phyloP scores from a whole-genome alignment of 257 asterid genomes.

The Hygrophila difformis region DNA sequence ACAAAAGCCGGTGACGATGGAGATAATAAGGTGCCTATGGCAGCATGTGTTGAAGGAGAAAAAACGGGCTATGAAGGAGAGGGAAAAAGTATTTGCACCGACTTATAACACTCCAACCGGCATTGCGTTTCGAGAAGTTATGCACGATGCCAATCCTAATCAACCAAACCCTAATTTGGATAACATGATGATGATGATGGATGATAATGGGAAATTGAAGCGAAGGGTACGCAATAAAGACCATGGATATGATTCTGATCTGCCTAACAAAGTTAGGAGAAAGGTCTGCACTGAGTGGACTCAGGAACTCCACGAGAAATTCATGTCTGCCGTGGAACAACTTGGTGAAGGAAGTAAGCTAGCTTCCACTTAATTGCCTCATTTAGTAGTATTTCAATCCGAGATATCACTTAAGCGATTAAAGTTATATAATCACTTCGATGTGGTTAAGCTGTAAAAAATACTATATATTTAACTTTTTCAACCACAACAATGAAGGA shows the following conservation, averaged over 20 bases:
- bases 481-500: no score
- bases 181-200: slow-evolving; percentile 4
- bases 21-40: slow-evolving; percentile 29
- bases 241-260: not conserved
- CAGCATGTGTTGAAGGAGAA: slow-evolving; percentile 33
- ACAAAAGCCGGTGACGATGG: slow-evolving; percentile 21
- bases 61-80: slow-evolving; percentile 1
- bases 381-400: not conserved
- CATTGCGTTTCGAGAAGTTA: slow-evolving; percentile 9
- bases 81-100: slow-evolving; percentile 5
- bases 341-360: slow-evolving; percentile 45
- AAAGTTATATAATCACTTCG: no score
- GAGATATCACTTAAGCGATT: no score
- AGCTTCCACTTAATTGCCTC: not conserved
- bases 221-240: not conserved
- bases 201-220: slow-evolving; percentile 13
- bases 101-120: slow-evolving; percentile 5
- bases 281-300: slow-evolving; percentile 39
- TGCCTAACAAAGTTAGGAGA: slow-evolving; percentile 16
- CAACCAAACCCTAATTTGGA: no score
- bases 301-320: slow-evolving; percentile 30
- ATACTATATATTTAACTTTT: no score
- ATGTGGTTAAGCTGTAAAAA: no score
- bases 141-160: no score
- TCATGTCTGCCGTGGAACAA: slow-evolving; percentile 24